These are phyloP conservation scores for Yamadazyma akitaensis DNA, from an alignment of 805 yeast genomes.

Conservation along the genomic window DNA sequence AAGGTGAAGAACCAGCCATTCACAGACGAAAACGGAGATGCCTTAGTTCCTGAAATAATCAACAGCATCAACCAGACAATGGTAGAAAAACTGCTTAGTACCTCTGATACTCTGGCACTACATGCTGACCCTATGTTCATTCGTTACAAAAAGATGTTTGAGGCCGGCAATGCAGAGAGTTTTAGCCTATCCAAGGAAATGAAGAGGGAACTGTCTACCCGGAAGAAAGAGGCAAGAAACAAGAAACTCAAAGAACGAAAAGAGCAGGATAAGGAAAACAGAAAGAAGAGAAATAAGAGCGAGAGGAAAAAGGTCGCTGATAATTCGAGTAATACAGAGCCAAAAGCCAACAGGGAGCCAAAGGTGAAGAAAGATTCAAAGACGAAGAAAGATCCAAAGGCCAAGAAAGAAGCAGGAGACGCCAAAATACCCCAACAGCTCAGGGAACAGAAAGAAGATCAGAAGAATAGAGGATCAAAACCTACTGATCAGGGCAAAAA, in stretches of 20 bases:
- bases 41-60: constrained; percentile 32
- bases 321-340: neutral
- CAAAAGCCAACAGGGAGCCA: constrained; percentile 2
- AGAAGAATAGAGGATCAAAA: neutral
- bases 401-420: no score
- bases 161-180: neutral
- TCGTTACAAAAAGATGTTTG: constrained; percentile 4
- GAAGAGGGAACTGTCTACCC: constrained; percentile 1
- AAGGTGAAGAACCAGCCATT: constrained; percentile 22
- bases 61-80: constrained; percentile 23
- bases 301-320: neutral
- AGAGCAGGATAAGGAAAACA: neutral
- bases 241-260: constrained; percentile 1
- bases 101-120: neutral
- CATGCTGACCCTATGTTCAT: constrained; percentile 9
- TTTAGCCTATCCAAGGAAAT: constrained; percentile 5
- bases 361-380: neutral
- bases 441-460: neutral
- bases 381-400: neutral
- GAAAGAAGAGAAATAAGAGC: constrained; percentile 2
- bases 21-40: constrained; percentile 23
- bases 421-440: no score
- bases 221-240: constrained; percentile 4
- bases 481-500: no score
- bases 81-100: neutral